Evolutionary conservation across 2,329 filamentous ascomycete genomes (phyloP).

Genomic region (Botrytis paeoniae): DNA sequence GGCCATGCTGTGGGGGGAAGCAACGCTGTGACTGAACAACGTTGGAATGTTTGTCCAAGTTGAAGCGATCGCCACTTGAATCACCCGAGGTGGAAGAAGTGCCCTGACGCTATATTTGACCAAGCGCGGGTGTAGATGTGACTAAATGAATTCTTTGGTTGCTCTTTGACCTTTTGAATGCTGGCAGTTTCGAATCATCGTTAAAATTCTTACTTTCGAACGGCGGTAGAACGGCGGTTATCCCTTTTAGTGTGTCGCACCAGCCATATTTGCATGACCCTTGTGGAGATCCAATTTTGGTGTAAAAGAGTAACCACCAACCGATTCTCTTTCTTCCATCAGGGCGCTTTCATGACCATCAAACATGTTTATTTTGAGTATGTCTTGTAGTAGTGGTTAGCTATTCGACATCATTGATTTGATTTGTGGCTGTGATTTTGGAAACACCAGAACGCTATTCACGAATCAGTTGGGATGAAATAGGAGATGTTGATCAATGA

Average conservation of each 20-base stretch:
- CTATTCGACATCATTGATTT: not conserved
- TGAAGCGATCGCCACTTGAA: not conserved
- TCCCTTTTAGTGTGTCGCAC: constrained; percentile 9
- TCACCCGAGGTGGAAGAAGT: constrained; percentile 5
- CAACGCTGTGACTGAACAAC: constrained; percentile 1
- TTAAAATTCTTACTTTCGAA: not conserved
- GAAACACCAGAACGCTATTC: not conserved
- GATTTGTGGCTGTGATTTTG: not conserved
- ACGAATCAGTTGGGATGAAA: not conserved
- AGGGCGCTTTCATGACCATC: constrained; percentile 1
- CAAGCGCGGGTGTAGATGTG: not conserved
- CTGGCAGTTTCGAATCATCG: constrained; percentile 10
- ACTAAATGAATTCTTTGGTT: not conserved
- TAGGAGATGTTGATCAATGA: not conserved
- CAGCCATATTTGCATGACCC: not conserved
- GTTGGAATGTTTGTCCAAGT: constrained; percentile 8
- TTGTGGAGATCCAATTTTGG: not conserved
- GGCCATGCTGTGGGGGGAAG: not conserved
- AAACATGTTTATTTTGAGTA: not conserved
- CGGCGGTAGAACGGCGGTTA: constrained; percentile 1
- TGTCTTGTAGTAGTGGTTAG: too few species aligned
- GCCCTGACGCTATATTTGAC: constrained; percentile 8
- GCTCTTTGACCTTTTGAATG: not conserved
- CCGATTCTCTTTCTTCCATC: not conserved
- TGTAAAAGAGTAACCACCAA: not conserved